Conservation (phyloP, 257 asterid species). For the Paraleonurus japonicus region DNA sequence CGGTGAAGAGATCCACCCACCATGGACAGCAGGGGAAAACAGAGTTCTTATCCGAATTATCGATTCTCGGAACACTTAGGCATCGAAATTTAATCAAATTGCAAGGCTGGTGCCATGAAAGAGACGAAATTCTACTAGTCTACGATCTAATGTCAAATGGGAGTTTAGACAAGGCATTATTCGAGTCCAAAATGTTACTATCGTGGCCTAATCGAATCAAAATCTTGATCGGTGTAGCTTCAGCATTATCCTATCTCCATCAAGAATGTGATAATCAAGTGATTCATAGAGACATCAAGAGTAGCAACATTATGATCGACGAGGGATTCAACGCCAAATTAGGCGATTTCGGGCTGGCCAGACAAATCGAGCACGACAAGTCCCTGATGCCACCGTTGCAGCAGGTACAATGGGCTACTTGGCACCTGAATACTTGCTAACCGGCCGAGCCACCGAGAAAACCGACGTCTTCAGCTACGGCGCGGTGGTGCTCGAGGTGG, state of each 20-base stretch:
- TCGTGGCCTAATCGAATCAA: constrained; percentile 66
- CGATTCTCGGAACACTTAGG: constrained; percentile 76
- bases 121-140: constrained; percentile 68
- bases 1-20: constrained; percentile 84
- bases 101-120: constrained; percentile 91
- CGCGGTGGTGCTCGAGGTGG: constrained; percentile 84
- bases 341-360: constrained; percentile 84
- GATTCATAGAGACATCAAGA: constrained; percentile 78
- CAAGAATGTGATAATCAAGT: constrained; percentile 89
- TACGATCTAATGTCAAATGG: constrained; percentile 85
- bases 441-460: constrained; percentile 77
- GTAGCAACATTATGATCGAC: constrained; percentile 82
- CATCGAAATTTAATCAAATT: constrained; percentile 78
- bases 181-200: constrained; percentile 63
- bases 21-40: constrained; percentile 77
- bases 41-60: constrained; percentile 75
- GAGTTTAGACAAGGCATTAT: constrained; percentile 74
- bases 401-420: constrained; percentile 94
- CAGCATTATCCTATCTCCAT: constrained; percentile 77
- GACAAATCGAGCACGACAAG: constrained; percentile 75
- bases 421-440: constrained; percentile 82
- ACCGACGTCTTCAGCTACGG: constrained; percentile 82
- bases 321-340: constrained; percentile 72
- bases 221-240: constrained; percentile 75
- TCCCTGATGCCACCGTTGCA: constrained; percentile 79